These are phyloP conservation scores for Gaertneriomyces sp. DNA, from an alignment of 192 early-diverging fungal genomes.

Conservation along the genomic window DNA sequence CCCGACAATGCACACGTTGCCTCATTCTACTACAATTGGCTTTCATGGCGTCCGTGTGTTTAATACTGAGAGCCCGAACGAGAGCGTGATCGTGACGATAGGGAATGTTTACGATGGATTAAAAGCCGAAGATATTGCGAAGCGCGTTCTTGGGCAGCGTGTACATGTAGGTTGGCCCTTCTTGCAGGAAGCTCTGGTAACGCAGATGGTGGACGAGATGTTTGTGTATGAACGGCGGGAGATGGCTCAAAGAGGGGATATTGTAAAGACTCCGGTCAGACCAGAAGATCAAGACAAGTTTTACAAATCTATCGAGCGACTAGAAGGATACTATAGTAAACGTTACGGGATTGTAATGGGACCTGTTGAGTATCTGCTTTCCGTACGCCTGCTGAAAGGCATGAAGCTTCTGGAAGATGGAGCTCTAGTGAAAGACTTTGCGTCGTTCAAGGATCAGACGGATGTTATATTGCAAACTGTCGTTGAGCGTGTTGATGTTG, in stretches of 20 bases:
- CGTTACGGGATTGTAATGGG: constrained; percentile 70
- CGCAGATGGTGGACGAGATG: constrained; percentile 68
- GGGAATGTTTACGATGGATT: constrained; percentile 49
- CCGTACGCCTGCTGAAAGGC: constrained; percentile 61
- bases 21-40: constrained; percentile 62
- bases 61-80: constrained; percentile 73
- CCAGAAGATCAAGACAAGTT: constrained; percentile 49
- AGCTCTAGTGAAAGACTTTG: constrained; percentile 69
- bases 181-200: constrained; percentile 73
- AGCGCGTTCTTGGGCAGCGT: constrained; percentile 51
- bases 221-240: constrained; percentile 55
- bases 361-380: constrained; percentile 56
- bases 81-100: constrained; percentile 67
- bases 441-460: constrained; percentile 36
- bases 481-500: constrained; percentile 50
- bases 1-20: constrained; percentile 80
- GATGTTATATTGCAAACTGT: constrained; percentile 59
- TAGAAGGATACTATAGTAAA: constrained; percentile 65
- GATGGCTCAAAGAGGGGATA: constrained; percentile 22
- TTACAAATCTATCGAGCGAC: constrained; percentile 53
- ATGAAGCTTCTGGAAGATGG: constrained; percentile 66
- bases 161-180: constrained; percentile 85
- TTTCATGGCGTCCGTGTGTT: constrained; percentile 85
- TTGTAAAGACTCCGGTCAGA: constrained; percentile 39
- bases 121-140: constrained; percentile 55